phyloP scores from a whole-genome alignment of 257 asterid species.

The Plectranthus barbatus region DNA sequence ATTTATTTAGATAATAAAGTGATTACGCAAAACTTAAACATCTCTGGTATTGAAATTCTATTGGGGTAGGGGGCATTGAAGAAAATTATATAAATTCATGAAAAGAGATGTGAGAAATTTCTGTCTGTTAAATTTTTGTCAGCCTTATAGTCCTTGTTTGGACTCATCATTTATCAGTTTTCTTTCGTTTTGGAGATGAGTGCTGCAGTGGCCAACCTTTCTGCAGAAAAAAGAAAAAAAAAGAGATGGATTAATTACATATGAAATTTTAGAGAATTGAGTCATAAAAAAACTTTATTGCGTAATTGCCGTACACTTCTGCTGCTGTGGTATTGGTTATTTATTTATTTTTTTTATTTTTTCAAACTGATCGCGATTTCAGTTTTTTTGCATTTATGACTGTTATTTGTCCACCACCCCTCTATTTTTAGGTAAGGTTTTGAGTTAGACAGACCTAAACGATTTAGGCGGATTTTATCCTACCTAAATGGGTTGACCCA shows the following conservation, averaged over 20 bases:
- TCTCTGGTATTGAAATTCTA: no score
- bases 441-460: no score
- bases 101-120: conserved; percentile 10
- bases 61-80: no score
- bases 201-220: conserved; percentile 22
- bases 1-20: background rate
- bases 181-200: background rate
- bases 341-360: background rate
- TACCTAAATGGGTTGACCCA: no score
- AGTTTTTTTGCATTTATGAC: conserved; percentile 13
- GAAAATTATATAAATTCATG: conserved; percentile 12
- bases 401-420: background rate
- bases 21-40: no score
- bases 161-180: background rate
- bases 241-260: background rate
- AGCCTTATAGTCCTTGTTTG: conserved; percentile 18
- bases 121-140: conserved; percentile 15
- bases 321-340: no score
- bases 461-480: no score
- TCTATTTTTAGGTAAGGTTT: no score
- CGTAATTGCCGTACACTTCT: conserved; percentile 5
- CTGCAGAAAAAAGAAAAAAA: background rate
- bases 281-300: background rate
- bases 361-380: conserved; percentile 10
- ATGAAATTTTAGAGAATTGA: conserved; percentile 6